Evolutionary conservation across 164 flowering plant genomes (phyloP), one percentile per base, ranked within the genome.

Genomic region (Paratinospora sagittata): DNA sequence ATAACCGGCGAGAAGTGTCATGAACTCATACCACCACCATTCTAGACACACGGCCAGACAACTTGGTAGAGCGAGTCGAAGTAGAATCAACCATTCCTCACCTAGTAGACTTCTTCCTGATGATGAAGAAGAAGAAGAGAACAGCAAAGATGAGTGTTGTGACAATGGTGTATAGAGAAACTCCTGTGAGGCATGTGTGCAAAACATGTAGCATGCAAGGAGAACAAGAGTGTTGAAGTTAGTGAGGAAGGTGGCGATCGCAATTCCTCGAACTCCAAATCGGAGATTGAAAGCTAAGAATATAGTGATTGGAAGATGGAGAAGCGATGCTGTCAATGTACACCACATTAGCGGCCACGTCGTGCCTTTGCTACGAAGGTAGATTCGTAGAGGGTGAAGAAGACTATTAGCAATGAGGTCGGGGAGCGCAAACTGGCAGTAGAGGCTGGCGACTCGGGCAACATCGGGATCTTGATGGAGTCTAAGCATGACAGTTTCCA

Each of bases 1-100:
- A 61, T 92, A 94, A 0, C 98, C 98, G 0, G 97, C 88, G 2
- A 87, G 76, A 41, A 92, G 78, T 6, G 92, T 92, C 97, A 92
- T 89, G 77, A 94, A 71, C 78, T 94, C 98, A 70, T 94, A 94
- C 98, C 98, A 94, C 98, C 98, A 94, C 98, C 98, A 94, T 66
- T 94, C 98, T 14, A 92, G 70, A 63, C 98, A 94, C 8, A 94
- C 92, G 0, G 77, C 92, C n/a, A 94, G 58, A 27, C 97, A 92
- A 58, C 95, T 94, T 0, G 90, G 91, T 36, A 88, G 63, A 0
- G 96, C 82, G 1, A 90, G 80, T 43, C 80, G 37, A 9, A 94
- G 76, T 2, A 94, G 84, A 69, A 65, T 64, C 26, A 81, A 70
- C 98, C 97, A 94, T 45, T 86, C 89, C 27, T 85, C 79, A 10